phyloP scores from a whole-genome alignment of 140 eudicot genomes.

The Erigeron philadelphicus region DNA sequence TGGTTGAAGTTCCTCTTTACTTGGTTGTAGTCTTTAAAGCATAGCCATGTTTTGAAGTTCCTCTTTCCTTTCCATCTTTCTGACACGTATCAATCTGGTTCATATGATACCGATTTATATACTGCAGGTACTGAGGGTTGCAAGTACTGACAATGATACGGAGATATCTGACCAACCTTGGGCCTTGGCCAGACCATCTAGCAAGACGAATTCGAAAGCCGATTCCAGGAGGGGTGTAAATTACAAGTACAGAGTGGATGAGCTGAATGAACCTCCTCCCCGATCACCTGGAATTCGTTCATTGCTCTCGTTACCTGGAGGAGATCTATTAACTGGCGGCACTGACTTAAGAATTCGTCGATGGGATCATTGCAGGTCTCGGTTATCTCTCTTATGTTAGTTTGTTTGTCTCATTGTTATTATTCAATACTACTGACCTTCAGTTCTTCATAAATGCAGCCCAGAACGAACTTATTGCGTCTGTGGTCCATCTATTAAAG shows the following conservation, averaged over 20 bases:
- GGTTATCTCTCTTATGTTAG: background rate
- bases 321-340: conserved; percentile 93
- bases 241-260: conserved; percentile 73
- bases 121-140: conserved; percentile 65
- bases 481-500: conserved; percentile 87
- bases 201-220: conserved; percentile 51
- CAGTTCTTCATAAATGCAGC: conserved; percentile 42
- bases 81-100: background rate
- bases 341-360: conserved; percentile 92
- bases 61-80: too few species aligned
- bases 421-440: conserved; percentile 13
- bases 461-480: conserved; percentile 90
- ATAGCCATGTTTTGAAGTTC: too few species aligned
- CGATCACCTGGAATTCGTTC: conserved; percentile 88
- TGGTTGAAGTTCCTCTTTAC: too few species aligned
- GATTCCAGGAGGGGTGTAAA: conserved; percentile 60
- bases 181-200: conserved; percentile 75
- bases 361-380: conserved; percentile 92
- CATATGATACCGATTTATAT: background rate
- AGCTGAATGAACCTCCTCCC: conserved; percentile 72
- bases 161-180: conserved; percentile 67
- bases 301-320: conserved; percentile 94
- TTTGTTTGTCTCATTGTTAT: conserved; percentile 15
- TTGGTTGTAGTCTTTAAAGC: too few species aligned
- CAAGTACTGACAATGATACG: conserved; percentile 54